Conservation (phyloP, 352 stramenopile genomes). For the Pythium aristosporum region DNA sequence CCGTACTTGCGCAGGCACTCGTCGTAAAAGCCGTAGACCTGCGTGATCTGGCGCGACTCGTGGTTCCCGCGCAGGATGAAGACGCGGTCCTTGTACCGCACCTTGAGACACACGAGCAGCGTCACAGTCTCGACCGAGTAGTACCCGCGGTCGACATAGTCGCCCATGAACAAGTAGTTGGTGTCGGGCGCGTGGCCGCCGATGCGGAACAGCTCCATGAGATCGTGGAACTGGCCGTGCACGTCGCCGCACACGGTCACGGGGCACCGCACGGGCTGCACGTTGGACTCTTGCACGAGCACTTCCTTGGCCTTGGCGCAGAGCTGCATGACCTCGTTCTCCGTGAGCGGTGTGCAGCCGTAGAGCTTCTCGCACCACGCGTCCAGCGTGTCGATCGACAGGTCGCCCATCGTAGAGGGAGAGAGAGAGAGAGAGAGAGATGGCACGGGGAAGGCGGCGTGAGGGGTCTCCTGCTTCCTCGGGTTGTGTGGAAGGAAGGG, state of each 20-base stretch:
- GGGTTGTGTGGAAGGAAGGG: not conserved
- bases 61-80: constrained; percentile 93
- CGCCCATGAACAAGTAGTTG: constrained; percentile 99
- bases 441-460: not conserved
- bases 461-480: constrained; percentile 8
- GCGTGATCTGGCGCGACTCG: constrained; percentile 96
- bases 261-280: constrained; percentile 94
- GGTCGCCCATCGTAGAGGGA: constrained; percentile 45
- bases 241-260: constrained; percentile 94
- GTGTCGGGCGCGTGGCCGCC: constrained; percentile 88
- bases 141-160: constrained; percentile 99
- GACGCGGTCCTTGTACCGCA: constrained; percentile 92
- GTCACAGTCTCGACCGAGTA: constrained; percentile 94
- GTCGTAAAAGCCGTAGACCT: constrained; percentile 98
- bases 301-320: constrained; percentile 96
- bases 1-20: constrained; percentile 99
- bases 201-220: constrained; percentile 77
- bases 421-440: constrained; percentile 1
- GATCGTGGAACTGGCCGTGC: constrained; percentile 66
- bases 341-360: constrained; percentile 92
- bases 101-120: constrained; percentile 93
- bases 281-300: constrained; percentile 97
- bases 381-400: constrained; percentile 90
- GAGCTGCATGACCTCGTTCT: constrained; percentile 95
- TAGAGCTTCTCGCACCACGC: constrained; percentile 94